Evolutionary conservation across 306 rosid genomes (phyloP).

Genomic region (Canavalia ensiformis): DNA sequence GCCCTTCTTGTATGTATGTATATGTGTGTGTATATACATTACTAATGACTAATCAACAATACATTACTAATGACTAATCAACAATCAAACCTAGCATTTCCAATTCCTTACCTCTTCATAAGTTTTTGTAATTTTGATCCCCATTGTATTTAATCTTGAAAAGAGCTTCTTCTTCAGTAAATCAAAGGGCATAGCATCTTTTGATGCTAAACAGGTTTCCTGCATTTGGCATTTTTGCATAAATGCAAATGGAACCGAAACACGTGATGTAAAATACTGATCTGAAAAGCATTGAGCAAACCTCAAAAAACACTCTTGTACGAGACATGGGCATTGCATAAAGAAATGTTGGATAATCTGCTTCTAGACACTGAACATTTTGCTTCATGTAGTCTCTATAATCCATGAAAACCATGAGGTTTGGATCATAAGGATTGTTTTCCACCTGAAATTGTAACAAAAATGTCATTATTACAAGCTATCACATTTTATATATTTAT

Average conservation of each 20-base stretch:
- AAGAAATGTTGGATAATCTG: slow-evolving; percentile 89
- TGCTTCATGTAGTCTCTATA: slow-evolving; percentile 84
- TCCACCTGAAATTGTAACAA: slow-evolving; percentile 78
- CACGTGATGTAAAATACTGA: slow-evolving; percentile 24
- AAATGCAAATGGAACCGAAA: slow-evolving; percentile 34
- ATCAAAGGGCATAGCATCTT: slow-evolving; percentile 97
- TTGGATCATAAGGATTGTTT: slow-evolving; percentile 92
- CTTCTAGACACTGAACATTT: slow-evolving; percentile 67
- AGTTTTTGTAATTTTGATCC: slow-evolving; percentile 73
- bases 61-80: slow-evolving; percentile 25
- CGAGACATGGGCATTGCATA: slow-evolving; percentile 95
- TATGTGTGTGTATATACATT: background rate
- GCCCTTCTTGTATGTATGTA: slow-evolving; percentile 3
- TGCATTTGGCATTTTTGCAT: slow-evolving; percentile 54
- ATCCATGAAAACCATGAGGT: slow-evolving; percentile 98
- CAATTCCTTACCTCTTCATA: slow-evolving; percentile 84
- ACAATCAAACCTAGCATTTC: slow-evolving; percentile 42
- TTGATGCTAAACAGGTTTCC: slow-evolving; percentile 98
- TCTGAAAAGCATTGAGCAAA: slow-evolving; percentile 50
- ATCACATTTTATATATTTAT: background rate
- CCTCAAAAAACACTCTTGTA: slow-evolving; percentile 97
- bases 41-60: slow-evolving; percentile 32
- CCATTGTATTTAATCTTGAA: slow-evolving; percentile 87
- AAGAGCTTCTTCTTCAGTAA: slow-evolving; percentile 86
- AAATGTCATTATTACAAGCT: slow-evolving; percentile 29